Conservation (phyloP, 1,139 yeast species). For the Candida sp. region DNA sequence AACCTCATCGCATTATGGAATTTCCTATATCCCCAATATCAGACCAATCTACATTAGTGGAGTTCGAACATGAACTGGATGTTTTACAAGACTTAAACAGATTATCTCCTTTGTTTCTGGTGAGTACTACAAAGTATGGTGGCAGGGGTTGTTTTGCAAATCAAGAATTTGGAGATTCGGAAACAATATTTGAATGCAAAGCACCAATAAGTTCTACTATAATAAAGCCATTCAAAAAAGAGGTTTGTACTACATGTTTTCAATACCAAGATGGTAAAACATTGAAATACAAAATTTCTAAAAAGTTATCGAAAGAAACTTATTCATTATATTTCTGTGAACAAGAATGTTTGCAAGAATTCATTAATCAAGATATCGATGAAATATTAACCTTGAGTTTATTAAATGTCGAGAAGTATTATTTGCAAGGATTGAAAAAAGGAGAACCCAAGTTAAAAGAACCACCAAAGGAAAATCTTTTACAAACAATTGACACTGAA, state of each 20-base stretch:
- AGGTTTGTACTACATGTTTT: constrained; percentile 60
- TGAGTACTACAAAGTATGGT: constrained; percentile 46
- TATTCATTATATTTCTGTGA: constrained; percentile 59
- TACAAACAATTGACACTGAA: constrained; percentile 15
- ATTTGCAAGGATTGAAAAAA: constrained; percentile 18
- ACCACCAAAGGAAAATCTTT: constrained; percentile 13
- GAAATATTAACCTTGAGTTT: constrained; percentile 19
- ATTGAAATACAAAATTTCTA: constrained; percentile 35
- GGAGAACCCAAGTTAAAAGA: constrained; percentile 15
- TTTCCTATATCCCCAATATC: constrained; percentile 2
- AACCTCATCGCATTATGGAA: constrained; percentile 1
- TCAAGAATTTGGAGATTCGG: constrained; percentile 33
- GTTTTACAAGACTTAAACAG: background rate
- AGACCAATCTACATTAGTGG: constrained; percentile 7
- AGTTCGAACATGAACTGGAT: background rate
- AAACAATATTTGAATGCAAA: constrained; percentile 36
- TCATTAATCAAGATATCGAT: constrained; percentile 23
- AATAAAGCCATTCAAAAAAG: constrained; percentile 56
- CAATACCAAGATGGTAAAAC: constrained; percentile 46
- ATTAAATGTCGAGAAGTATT: constrained; percentile 24
- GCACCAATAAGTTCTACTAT: constrained; percentile 48
- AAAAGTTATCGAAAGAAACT: constrained; percentile 52
- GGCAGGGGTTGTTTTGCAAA: constrained; percentile 67
- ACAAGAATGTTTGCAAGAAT: constrained; percentile 36
- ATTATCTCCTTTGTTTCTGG: constrained; percentile 29